These are phyloP conservation scores for Anthostomella pinea DNA, from an alignment of 2,329 filamentous ascomycete genomes.

Conservation along the genomic window DNA sequence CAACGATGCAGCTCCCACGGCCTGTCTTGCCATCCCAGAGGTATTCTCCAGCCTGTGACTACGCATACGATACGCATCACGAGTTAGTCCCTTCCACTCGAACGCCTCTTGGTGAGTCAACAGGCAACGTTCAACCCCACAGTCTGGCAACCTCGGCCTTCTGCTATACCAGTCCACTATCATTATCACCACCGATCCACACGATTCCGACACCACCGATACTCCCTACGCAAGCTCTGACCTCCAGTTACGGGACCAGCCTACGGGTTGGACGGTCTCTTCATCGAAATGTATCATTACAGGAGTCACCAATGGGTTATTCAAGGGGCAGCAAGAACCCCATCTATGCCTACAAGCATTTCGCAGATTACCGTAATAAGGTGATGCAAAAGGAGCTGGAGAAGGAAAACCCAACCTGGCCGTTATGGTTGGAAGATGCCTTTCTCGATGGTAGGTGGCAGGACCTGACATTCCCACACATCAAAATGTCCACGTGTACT, in stretches of 20 bases:
- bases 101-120: slow-evolving; percentile 51
- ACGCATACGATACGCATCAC: slow-evolving; percentile 44
- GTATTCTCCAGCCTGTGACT: slow-evolving; percentile 45
- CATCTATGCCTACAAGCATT: slow-evolving; percentile 60
- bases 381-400: slow-evolving; percentile 60
- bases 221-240: slow-evolving; percentile 50
- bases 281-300: slow-evolving; percentile 33
- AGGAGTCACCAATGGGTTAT: slow-evolving; percentile 32
- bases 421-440: slow-evolving; percentile 61
- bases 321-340: slow-evolving; percentile 47
- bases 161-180: slow-evolving; percentile 42
- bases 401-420: slow-evolving; percentile 60
- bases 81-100: slow-evolving; percentile 35
- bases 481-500: no score
- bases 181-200: slow-evolving; percentile 41
- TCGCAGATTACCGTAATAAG: slow-evolving; percentile 63
- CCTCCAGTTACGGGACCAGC: slow-evolving; percentile 44
- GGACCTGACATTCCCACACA: no score
- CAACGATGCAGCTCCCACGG: slow-evolving; percentile 40
- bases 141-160: slow-evolving; percentile 38
- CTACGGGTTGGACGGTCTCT: slow-evolving; percentile 32
- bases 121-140: slow-evolving; percentile 48
- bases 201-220: slow-evolving; percentile 42
- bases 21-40: slow-evolving; percentile 51
- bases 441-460: slow-evolving; percentile 61